These are phyloP conservation scores for Yamagishiella unicocca DNA, from an alignment of 139 green algal genomes.

Conservation along the genomic window DNA sequence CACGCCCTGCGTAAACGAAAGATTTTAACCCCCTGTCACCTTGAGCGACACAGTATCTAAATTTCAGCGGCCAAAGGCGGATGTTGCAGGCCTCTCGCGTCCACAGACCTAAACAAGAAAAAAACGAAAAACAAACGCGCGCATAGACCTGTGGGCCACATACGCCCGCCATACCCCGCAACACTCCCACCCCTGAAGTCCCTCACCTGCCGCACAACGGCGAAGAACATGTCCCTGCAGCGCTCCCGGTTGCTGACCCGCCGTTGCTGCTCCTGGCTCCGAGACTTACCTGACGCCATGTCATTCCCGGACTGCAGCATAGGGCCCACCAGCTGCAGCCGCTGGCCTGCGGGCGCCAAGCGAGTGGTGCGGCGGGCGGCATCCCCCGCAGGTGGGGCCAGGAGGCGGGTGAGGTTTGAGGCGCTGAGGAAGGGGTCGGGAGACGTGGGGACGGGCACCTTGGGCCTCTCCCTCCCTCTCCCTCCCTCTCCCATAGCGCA, in stretches of 20 bases:
- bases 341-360: neutral
- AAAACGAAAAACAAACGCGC: too few relatives aligned
- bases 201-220: conserved; percentile 55
- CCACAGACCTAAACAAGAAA: too few relatives aligned
- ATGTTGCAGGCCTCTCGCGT: too few relatives aligned
- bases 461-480: too few relatives aligned
- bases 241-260: conserved; percentile 70
- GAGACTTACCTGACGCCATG: neutral
- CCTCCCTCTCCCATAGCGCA: too few relatives aligned
- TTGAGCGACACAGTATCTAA: too few relatives aligned
- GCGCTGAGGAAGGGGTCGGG: neutral
- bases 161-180: too few relatives aligned
- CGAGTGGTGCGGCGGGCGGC: neutral
- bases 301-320: conserved; percentile 33
- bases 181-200: too few relatives aligned
- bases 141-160: too few relatives aligned
- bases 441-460: neutral
- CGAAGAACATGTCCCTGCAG: conserved; percentile 70
- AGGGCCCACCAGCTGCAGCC: conserved; percentile 36
- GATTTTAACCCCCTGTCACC: too few relatives aligned
- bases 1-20: too few relatives aligned
- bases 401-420: neutral
- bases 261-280: conserved; percentile 67
- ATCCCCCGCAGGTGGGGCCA: neutral
- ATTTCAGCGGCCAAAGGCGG: too few relatives aligned